phyloP scores from a whole-genome alignment of 768 basidiomycete genomes.

The Phaeotremella skinneri region DNA sequence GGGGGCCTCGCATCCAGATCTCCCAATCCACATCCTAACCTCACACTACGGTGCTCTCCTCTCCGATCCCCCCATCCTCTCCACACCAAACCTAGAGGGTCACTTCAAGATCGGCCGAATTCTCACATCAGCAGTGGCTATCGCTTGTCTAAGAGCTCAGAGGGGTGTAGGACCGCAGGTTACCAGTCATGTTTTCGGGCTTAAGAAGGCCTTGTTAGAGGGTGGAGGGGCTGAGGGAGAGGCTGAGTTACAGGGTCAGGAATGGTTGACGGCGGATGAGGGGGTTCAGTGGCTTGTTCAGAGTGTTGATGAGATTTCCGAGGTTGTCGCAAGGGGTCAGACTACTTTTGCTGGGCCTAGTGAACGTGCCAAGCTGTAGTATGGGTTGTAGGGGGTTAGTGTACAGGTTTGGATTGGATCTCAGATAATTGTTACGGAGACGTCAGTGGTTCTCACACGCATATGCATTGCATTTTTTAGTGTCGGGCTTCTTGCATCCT shows the following conservation, averaged over 20 bases:
- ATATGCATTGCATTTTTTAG: no score
- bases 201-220: slow-evolving; percentile 69
- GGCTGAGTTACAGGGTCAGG: slow-evolving; percentile 57
- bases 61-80: slow-evolving; percentile 43
- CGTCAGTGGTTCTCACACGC: no score
- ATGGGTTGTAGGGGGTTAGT: background rate
- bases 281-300: slow-evolving; percentile 85
- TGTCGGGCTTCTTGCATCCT: no score
- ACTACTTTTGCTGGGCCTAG: slow-evolving; percentile 28
- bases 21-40: slow-evolving; percentile 60
- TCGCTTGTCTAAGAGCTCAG: slow-evolving; percentile 80
- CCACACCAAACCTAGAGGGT: slow-evolving; percentile 12
- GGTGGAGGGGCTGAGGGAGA: slow-evolving; percentile 60
- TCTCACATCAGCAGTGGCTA: slow-evolving; percentile 77
- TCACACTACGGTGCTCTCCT: slow-evolving; percentile 53
- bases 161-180: slow-evolving; percentile 81
- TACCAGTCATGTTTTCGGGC: slow-evolving; percentile 81
- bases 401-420: no score
- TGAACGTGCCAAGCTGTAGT: background rate
- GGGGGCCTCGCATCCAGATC: slow-evolving; percentile 84
- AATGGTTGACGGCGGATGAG: slow-evolving; percentile 78
- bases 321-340: slow-evolving; percentile 60
- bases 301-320: slow-evolving; percentile 74
- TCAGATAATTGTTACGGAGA: no score
- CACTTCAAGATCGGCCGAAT: slow-evolving; percentile 63